A percentile compares a stretch with the other conserved stretches of the same genome.
Conservation (phyloP, 805 yeast genomes). For the Isabelozyma heimii region DNA sequence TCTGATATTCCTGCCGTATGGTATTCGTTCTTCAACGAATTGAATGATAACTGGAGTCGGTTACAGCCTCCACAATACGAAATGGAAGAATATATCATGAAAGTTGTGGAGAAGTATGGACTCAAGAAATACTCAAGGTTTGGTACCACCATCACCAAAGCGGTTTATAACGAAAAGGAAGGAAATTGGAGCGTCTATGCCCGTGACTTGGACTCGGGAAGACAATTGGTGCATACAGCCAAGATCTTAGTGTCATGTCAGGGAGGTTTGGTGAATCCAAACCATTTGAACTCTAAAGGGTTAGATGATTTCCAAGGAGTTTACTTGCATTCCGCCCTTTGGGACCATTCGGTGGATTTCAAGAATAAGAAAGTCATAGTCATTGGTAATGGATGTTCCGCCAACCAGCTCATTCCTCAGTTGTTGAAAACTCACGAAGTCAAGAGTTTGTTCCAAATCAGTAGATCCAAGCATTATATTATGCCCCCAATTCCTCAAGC, state of each 20-base stretch:
- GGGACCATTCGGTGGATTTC: conserved; percentile 31
- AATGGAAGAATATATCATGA: conserved; percentile 38
- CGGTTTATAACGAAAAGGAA: conserved; percentile 19
- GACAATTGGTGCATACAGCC: conserved; percentile 25
- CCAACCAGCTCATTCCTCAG: conserved; percentile 39
- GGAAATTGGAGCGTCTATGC: conserved; percentile 28
- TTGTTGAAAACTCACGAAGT: conserved; percentile 25
- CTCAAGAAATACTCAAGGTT: conserved; percentile 20
- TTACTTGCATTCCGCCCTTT: conserved; percentile 41
- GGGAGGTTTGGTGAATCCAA: conserved; percentile 40
- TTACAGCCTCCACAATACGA: conserved; percentile 42
- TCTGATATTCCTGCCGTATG: conserved; percentile 43
- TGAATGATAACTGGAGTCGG: conserved; percentile 34
- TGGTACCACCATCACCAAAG: conserved; percentile 16
- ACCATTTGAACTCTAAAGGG: conserved; percentile 26
- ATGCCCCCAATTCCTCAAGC: conserved; percentile 34
- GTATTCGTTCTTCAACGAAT: conserved; percentile 34
- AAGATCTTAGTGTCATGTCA: conserved; percentile 22
- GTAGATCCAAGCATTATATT: conserved; percentile 35
- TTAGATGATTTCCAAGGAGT: conserved; percentile 33
- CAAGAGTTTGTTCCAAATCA: conserved; percentile 27
- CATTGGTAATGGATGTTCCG: conserved; percentile 43
- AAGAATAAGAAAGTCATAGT: conserved; percentile 35
- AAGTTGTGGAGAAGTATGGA: conserved; percentile 26
- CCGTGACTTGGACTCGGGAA: conserved; percentile 27